Evolutionary conservation across 345 rosid genomes (phyloP).

Genomic region (Stellera chamaejasme): DNA sequence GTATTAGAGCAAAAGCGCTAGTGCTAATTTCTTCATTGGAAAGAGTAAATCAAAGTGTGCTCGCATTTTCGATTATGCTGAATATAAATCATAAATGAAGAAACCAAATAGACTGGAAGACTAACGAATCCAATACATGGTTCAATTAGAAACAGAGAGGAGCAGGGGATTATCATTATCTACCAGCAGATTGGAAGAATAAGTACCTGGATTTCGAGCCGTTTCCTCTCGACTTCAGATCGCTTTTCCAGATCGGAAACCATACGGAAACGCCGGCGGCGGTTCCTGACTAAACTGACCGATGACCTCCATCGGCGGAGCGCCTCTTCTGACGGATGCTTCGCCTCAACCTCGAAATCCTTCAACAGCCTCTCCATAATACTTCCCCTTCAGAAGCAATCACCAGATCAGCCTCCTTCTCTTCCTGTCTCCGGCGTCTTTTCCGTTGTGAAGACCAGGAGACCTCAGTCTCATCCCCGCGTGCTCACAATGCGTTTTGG

Average conservation of each 20-base stretch:
- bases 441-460: background rate
- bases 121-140: too few relatives aligned
- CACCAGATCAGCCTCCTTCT: background rate
- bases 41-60: too few relatives aligned
- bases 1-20: too few relatives aligned
- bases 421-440: background rate
- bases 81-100: too few relatives aligned
- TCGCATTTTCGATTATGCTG: too few relatives aligned
- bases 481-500: too few relatives aligned
- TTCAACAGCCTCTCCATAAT: conserved; percentile 42
- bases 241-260: conserved; percentile 64
- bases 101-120: too few relatives aligned
- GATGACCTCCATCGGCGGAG: conserved; percentile 58
- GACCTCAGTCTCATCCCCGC: too few relatives aligned
- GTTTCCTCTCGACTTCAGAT: conserved; percentile 39
- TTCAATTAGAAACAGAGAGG: background rate
- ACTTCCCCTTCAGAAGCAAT: background rate
- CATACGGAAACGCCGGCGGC: conserved; percentile 66
- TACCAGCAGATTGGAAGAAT: background rate
- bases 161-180: too few relatives aligned
- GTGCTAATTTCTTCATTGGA: too few relatives aligned
- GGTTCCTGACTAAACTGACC: conserved; percentile 60
- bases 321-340: conserved; percentile 63
- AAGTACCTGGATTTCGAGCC: conserved; percentile 55
- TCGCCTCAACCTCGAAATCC: conserved; percentile 51